These are phyloP conservation scores for Monosporozyma servazzii DNA, from an alignment of 805 yeast genomes.

Conservation along the genomic window DNA sequence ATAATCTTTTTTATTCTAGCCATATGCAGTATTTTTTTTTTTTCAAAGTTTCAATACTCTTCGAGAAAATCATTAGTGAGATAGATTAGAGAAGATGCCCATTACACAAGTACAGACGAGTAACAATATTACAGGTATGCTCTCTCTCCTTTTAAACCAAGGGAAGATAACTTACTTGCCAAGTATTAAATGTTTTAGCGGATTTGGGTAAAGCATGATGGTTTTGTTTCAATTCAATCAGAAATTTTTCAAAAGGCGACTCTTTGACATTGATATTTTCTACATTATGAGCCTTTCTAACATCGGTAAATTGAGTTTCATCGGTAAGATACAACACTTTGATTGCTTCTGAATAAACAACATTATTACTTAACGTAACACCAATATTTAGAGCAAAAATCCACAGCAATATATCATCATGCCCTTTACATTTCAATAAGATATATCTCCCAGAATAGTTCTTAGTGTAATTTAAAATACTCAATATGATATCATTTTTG, in stretches of 20 bases:
- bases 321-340: constrained; percentile 19
- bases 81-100: not conserved
- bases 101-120: no score
- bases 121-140: no score
- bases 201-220: constrained; percentile 12
- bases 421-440: constrained; percentile 7
- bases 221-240: not conserved
- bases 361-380: constrained; percentile 9
- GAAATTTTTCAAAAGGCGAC: constrained; percentile 7
- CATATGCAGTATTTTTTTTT: not conserved
- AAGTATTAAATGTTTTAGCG: constrained; percentile 8
- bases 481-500: constrained; percentile 15
- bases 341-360: constrained; percentile 10
- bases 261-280: constrained; percentile 13
- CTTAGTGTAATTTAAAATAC: constrained; percentile 14
- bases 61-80: not conserved
- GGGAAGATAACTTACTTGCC: constrained; percentile 19
- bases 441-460: constrained; percentile 20
- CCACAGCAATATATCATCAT: constrained; percentile 17
- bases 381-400: constrained; percentile 20
- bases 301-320: not conserved
- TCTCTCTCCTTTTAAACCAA: not conserved
- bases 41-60: not conserved
- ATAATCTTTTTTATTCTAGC: not conserved
- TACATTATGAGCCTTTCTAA: constrained; percentile 9